phyloP scores from a whole-genome alignment of 495 filamentous ascomycete genomes.

The Sporormia fimetaria region DNA sequence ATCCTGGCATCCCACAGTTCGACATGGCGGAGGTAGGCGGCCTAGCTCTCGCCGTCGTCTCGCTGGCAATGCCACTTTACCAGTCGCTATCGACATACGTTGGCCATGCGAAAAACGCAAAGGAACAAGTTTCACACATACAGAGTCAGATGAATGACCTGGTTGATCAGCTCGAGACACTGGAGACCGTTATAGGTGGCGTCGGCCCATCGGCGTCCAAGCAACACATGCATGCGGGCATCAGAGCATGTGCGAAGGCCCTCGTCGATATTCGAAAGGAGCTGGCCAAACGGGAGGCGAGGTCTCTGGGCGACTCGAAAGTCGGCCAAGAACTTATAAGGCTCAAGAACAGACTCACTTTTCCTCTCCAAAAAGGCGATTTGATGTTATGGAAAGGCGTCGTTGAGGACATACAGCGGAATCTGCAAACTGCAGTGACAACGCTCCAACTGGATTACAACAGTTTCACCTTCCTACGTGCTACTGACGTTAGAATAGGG shows the following conservation, averaged over 20 bases:
- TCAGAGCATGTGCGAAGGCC: not conserved
- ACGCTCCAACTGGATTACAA: not conserved
- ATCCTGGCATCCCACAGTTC: too few species aligned
- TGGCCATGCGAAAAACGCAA: constrained; percentile 1
- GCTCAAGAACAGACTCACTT: not conserved
- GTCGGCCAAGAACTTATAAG: not conserved
- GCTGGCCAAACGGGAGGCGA: not conserved
- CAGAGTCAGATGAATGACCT: not conserved
- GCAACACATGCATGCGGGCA: not conserved
- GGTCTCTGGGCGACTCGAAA: not conserved
- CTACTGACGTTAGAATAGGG: too few species aligned
- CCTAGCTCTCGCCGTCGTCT: constrained; percentile 2
- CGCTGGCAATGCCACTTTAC: not conserved
- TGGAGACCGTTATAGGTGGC: not conserved
- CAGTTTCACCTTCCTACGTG: too few species aligned
- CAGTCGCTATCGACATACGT: not conserved
- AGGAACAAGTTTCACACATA: not conserved
- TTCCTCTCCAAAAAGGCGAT: not conserved
- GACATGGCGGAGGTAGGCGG: too few species aligned
- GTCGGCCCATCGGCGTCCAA: not conserved
- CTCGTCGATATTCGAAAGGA: not conserved
- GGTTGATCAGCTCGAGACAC: not conserved
- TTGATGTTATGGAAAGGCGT: not conserved
- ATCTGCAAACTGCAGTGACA: not conserved
- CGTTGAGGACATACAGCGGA: not conserved